Evolutionary conservation across 768 basidiomycete species (phyloP), one percentile per base, ranked within the genome.

Genomic region (Rhizopogon vinicolor): DNA sequence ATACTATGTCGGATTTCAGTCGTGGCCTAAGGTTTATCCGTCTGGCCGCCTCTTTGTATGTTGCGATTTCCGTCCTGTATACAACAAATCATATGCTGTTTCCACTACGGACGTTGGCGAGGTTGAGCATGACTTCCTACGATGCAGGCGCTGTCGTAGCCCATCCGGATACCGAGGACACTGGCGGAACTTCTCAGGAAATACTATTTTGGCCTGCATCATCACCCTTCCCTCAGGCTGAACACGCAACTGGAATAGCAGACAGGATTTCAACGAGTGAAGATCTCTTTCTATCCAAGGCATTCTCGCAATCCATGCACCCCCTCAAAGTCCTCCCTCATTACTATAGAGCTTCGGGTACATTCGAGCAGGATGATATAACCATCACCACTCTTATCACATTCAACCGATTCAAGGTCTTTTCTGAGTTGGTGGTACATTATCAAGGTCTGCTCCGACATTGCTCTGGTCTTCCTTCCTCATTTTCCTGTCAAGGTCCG

Each of bases 371-470:
- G 31, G 79, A 86, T 39, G 91, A 92, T 58, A 83, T 94, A 51
- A 93, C 92, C 2, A 83, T 94, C 53, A 89, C 92, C 1, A 94
- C 92, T 0, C 77, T 93, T 33, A 85, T 93, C 37, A 93, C 92
- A 2, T 83, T 81, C 63, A 87, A 89, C 61, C 79, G 92, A 16
- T 87, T 91, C 68, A 75, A 82, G 44, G 87, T 87, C 31, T 83
- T 93, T 61, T 75, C 77, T 18, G 78, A 83, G 46, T 75, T 93
- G n/a, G 86, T 85, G 6, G 80, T 85, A 65, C 81, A 78, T n/a
- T 92, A 93, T 67, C 76, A 81, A 75, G 91, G 91, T 88, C 57
- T 44, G 75, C 57, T 14, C 33, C 39, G 33, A 43, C 33, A 45
- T 53, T 44, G 44, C 44, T 55, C 12, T 19, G 8, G 13, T 29